Evolutionary conservation across 2,329 filamentous ascomycete genomes (phyloP).

Genomic region (Phaeosphaeriaceae sp.): DNA sequence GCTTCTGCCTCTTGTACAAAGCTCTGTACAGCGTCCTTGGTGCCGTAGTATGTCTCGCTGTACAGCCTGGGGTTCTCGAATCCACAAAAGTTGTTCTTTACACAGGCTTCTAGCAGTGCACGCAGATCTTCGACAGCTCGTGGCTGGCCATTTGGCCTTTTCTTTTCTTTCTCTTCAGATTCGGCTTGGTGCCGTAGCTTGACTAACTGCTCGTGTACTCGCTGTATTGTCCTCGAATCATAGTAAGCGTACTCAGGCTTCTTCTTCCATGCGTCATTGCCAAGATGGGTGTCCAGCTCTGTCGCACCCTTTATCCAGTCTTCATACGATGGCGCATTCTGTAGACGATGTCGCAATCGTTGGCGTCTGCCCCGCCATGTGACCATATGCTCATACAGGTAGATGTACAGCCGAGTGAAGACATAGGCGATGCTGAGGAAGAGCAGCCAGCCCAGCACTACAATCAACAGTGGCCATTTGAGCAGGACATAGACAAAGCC

Average conservation of each 20-base stretch:
- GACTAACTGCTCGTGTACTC: conserved; percentile 77
- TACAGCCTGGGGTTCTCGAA: conserved; percentile 95
- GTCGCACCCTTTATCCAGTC: conserved; percentile 85
- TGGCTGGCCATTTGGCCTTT: conserved; percentile 29
- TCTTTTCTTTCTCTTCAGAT: conserved; percentile 59
- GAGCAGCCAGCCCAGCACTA: conserved; percentile 80
- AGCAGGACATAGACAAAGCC: conserved; percentile 87
- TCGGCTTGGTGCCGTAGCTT: conserved; percentile 63
- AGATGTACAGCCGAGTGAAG: conserved; percentile 86
- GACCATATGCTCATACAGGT: conserved; percentile 87
- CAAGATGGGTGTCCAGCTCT: conserved; percentile 79
- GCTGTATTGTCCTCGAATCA: conserved; percentile 80
- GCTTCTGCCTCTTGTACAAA: conserved; percentile 85
- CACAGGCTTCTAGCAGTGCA: conserved; percentile 81
- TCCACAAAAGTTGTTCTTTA: conserved; percentile 97
- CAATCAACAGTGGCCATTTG: conserved; percentile 88
- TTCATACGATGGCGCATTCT: conserved; percentile 73
- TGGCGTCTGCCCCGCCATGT: conserved; percentile 86
- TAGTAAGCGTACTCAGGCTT: conserved; percentile 79
- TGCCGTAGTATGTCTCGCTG: conserved; percentile 96
- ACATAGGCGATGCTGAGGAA: conserved; percentile 77
- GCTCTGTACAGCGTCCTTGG: conserved; percentile 90
- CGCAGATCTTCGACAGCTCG: conserved; percentile 76
- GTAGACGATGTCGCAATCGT: conserved; percentile 72
- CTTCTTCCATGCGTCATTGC: conserved; percentile 80